These are phyloP conservation scores for Lachnellula occidentalis DNA, from an alignment of 2,329 filamentous ascomycete genomes.

Conservation along the genomic window DNA sequence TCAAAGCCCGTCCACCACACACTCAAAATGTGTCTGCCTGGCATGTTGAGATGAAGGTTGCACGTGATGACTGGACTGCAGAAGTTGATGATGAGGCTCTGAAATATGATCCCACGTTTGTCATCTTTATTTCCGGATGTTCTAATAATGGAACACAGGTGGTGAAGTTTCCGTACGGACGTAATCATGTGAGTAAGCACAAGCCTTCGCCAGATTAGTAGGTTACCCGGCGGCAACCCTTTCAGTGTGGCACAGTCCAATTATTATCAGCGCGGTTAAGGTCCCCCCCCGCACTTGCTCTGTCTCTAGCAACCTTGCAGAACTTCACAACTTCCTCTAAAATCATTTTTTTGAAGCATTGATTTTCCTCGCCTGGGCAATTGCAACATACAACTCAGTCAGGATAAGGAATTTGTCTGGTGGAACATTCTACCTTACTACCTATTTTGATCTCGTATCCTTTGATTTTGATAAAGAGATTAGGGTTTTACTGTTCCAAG, in stretches of 20 bases:
- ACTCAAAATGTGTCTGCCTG: too few relatives aligned
- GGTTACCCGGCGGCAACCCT: too few relatives aligned
- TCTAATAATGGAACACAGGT: background rate
- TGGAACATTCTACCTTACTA: background rate
- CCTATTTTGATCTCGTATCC: background rate
- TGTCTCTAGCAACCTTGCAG: background rate
- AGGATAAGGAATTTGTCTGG: background rate
- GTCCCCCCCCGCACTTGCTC: background rate
- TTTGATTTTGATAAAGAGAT: background rate
- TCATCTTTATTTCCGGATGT: constrained; percentile 14
- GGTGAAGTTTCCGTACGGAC: background rate
- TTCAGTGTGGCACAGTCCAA: background rate
- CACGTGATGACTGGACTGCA: too few relatives aligned
- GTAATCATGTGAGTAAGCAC: background rate
- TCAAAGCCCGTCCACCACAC: too few relatives aligned
- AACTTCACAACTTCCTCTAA: background rate
- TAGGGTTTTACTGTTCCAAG: too few relatives aligned
- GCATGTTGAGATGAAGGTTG: too few relatives aligned
- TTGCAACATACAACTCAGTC: background rate
- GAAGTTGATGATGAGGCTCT: too few relatives aligned
- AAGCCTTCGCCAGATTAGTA: background rate
- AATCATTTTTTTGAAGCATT: background rate
- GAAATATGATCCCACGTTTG: too few relatives aligned
- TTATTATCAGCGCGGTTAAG: background rate
- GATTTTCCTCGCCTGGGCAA: background rate